A percentile compares a stretch with the other conserved stretches of the same genome.
phyloP scores from a whole-genome alignment of 2,329 filamentous ascomycete genomes.

The Aspergillus proliferans region DNA sequence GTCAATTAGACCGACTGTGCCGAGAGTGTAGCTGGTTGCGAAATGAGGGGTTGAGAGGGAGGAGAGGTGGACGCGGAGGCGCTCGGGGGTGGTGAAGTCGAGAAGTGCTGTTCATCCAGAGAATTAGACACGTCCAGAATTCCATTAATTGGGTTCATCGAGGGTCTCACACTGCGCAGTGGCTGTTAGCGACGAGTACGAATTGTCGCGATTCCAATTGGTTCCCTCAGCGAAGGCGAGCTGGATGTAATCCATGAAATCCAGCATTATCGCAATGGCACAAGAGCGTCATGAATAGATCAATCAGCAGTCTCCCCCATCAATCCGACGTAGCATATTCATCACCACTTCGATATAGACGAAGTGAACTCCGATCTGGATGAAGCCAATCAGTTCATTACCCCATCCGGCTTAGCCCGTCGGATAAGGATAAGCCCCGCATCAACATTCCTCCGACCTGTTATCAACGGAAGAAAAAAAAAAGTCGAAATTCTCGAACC shows the following conservation, averaged over 20 bases:
- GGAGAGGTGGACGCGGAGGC: constrained; percentile 78
- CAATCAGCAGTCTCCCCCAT: neutral
- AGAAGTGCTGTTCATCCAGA: constrained; percentile 60
- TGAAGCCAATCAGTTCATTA: constrained; percentile 23
- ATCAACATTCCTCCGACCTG: constrained; percentile 30
- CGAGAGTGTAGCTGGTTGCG: constrained; percentile 86
- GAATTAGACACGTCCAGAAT: neutral
- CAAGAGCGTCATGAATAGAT: no score
- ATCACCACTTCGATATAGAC: neutral
- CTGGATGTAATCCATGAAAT: constrained; percentile 97
- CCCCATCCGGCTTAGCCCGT: constrained; percentile 23
- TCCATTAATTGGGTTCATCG: neutral
- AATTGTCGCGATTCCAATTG: constrained; percentile 86
- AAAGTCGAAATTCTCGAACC: neutral
- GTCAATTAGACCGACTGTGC: constrained; percentile 84
- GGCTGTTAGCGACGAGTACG: constrained; percentile 77
- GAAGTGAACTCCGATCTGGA: neutral
- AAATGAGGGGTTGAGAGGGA: constrained; percentile 90
- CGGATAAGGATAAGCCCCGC: constrained; percentile 37
- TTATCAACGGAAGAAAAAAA: constrained; percentile 36
- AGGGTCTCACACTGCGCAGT: constrained; percentile 64
- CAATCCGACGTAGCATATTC: constrained; percentile 1
- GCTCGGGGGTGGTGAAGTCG: constrained; percentile 78
- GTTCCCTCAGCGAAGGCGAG: constrained; percentile 81
- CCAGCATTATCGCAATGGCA: constrained; percentile 60